Conservation (phyloP, 1,284 basidiomycete species). For the Entoloma clypeatum region DNA sequence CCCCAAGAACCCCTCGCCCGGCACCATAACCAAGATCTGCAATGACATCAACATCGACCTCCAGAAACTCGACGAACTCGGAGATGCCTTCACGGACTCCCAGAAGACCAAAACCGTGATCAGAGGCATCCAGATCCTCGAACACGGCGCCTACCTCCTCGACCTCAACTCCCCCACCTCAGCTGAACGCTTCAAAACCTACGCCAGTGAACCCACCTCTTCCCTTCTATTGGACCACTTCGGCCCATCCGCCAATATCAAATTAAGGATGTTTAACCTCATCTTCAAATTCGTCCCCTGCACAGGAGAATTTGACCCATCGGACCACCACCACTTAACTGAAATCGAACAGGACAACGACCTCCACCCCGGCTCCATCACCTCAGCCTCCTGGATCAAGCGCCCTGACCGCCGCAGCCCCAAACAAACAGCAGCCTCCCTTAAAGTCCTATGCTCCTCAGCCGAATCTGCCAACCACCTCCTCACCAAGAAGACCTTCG, state of each 20-base stretch:
- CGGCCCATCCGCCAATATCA: not conserved
- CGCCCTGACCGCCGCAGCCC: not conserved
- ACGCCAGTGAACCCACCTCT: too few species aligned
- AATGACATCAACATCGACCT: too few species aligned
- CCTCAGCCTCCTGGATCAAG: not conserved
- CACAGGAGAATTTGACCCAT: not conserved
- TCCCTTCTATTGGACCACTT: too few species aligned
- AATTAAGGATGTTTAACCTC: not conserved
- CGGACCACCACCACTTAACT: not conserved
- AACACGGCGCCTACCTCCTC: too few species aligned
- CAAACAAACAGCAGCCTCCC: not conserved
- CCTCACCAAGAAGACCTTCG: not conserved
- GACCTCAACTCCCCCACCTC: too few species aligned
- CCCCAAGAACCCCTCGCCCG: too few species aligned
- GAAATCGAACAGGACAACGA: not conserved
- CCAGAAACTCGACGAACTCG: too few species aligned
- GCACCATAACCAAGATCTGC: too few species aligned
- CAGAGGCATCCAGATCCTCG: too few species aligned
- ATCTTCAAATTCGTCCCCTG: conserved; percentile 1
- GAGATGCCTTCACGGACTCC: too few species aligned
- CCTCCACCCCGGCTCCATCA: not conserved
- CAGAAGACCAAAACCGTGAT: too few species aligned
- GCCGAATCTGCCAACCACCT: not conserved
- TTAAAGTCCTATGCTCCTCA: not conserved
- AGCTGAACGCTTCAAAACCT: too few species aligned